These are phyloP conservation scores for Neurospora sublineolata DNA, from an alignment of 495 filamentous ascomycete species.

Conservation along the genomic window DNA sequence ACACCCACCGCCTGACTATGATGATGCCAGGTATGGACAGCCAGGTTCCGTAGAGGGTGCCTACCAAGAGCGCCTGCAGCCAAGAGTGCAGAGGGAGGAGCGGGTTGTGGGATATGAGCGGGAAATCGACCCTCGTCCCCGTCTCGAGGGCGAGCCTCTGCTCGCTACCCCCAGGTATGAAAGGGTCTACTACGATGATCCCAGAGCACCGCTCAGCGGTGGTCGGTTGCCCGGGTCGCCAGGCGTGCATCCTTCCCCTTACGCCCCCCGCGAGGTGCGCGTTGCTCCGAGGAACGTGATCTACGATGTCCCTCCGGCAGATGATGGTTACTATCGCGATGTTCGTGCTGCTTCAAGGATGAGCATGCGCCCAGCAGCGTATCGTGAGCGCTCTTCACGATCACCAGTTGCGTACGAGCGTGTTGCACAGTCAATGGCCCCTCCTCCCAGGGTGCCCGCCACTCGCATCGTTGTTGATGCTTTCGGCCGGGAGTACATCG, in stretches of 20 bases:
- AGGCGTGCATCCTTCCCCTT: constrained; percentile 35
- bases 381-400: constrained; percentile 43
- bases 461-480: constrained; percentile 57
- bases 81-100: constrained; percentile 13
- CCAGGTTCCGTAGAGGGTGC: constrained; percentile 11
- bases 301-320: constrained; percentile 1
- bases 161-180: constrained; percentile 21
- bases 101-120: constrained; percentile 19
- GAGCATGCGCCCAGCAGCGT: constrained; percentile 33
- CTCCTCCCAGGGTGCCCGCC: constrained; percentile 45
- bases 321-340: constrained; percentile 47
- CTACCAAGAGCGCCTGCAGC: constrained; percentile 15
- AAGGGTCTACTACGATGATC: constrained; percentile 27
- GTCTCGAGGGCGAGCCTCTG: constrained; percentile 11
- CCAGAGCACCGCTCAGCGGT: constrained; percentile 31
- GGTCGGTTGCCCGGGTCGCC: constrained; percentile 37
- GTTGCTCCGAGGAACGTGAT: constrained; percentile 7
- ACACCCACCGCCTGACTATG: constrained; percentile 25
- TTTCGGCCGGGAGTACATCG: constrained; percentile 59
- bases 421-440: constrained; percentile 31
- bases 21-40: constrained; percentile 28
- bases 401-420: constrained; percentile 45
- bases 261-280: constrained; percentile 32
- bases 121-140: constrained; percentile 10
- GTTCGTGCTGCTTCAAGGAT: constrained; percentile 24